Percentiles rank a stretch among this genome's conserved stretches.
Evolutionary conservation across 306 rosid genomes (phyloP).

Genomic region (Parietaria judaica): DNA sequence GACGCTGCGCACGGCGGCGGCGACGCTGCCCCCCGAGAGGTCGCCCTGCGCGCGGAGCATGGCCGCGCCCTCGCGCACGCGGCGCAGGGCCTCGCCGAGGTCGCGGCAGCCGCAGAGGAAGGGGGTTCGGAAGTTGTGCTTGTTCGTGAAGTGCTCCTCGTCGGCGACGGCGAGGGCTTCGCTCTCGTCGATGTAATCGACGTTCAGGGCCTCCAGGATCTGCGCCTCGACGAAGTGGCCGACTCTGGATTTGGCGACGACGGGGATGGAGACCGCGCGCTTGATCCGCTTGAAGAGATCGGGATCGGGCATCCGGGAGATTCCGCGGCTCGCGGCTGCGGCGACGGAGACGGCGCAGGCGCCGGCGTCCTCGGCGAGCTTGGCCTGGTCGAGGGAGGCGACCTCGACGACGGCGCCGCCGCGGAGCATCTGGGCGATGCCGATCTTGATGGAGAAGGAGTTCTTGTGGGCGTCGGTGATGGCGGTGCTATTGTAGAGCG

Average conservation of each 20-base stretch:
- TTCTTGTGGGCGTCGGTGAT: constrained; percentile 38
- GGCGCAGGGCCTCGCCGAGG: constrained; percentile 60
- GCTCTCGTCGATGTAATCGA: constrained; percentile 66
- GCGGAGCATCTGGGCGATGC: constrained; percentile 42
- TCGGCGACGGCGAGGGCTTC: constrained; percentile 47
- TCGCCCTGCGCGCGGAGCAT: constrained; percentile 64
- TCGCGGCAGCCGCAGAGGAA: constrained; percentile 49
- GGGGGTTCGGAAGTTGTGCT: constrained; percentile 47
- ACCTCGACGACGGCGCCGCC: constrained; percentile 63
- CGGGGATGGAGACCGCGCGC: constrained; percentile 43
- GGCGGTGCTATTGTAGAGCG: constrained; percentile 38
- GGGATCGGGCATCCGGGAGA: constrained; percentile 59
- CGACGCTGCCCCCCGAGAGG: constrained; percentile 32
- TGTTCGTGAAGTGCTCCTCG: constrained; percentile 49
- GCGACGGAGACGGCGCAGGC: constrained; percentile 42
- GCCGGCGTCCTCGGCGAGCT: constrained; percentile 67
- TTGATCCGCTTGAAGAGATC: constrained; percentile 46
- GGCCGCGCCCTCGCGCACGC: constrained; percentile 66
- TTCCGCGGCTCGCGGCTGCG: constrained; percentile 14
- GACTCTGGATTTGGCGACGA: constrained; percentile 49
- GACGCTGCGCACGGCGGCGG: constrained; percentile 33
- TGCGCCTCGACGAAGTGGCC: constrained; percentile 89
- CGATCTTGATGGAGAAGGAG: constrained; percentile 33
- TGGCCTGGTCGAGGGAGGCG: constrained; percentile 40
- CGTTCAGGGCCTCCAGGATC: constrained; percentile 56